Conservation (phyloP, 2,329 filamentous ascomycete species). For the Truncatella angustata region DNA sequence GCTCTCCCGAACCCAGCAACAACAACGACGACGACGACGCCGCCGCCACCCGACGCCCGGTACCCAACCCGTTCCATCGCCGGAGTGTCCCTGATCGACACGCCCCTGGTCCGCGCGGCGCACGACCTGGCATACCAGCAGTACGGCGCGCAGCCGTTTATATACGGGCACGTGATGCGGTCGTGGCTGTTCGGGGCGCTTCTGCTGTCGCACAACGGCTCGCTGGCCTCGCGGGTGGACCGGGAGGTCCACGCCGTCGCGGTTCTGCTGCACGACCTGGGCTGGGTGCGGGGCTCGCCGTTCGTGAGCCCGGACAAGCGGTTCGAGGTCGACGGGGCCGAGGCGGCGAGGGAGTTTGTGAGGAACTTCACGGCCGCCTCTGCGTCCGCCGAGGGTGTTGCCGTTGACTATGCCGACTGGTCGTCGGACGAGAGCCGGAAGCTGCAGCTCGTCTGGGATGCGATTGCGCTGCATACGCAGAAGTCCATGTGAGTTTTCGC, state of each 20-base stretch:
- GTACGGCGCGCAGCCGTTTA: background rate
- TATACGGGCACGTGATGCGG: slow-evolving; percentile 16
- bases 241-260: slow-evolving; percentile 36
- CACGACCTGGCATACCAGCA: slow-evolving; percentile 6
- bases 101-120: slow-evolving; percentile 10
- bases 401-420: slow-evolving; percentile 35
- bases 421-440: too few relatives aligned
- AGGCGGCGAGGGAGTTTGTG: slow-evolving; percentile 40
- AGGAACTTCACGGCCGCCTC: slow-evolving; percentile 11
- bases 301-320: slow-evolving; percentile 41
- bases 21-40: too few relatives aligned
- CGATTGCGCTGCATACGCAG: too few relatives aligned
- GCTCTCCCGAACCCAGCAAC: too few relatives aligned
- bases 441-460: slow-evolving; percentile 47
- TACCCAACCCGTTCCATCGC: background rate
- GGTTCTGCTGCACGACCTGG: slow-evolving; percentile 41
- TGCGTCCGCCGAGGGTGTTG: slow-evolving; percentile 16
- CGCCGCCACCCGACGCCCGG: too few relatives aligned
- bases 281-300: slow-evolving; percentile 27
- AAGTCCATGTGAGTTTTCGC: too few relatives aligned
- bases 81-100: background rate
- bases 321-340: slow-evolving; percentile 50
- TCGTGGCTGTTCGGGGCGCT: slow-evolving; percentile 15
- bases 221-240: slow-evolving; percentile 28
- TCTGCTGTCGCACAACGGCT: slow-evolving; percentile 13